phyloP scores from a whole-genome alignment of 2,329 filamentous ascomycete species.

The Arthrobotrys conoides region DNA sequence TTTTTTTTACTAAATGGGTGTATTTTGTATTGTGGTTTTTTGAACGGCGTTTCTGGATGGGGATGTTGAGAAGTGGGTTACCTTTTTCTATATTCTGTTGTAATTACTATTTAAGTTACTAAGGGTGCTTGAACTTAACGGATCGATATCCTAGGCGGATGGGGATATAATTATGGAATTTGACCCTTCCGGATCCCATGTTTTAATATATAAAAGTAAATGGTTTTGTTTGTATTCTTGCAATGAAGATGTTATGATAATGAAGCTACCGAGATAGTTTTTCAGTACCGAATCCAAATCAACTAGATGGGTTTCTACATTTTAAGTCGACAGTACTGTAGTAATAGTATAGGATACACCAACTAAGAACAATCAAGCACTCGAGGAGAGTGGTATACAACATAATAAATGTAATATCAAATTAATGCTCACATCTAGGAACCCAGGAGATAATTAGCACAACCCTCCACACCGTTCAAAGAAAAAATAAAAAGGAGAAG shows the following conservation, averaged over 20 bases:
- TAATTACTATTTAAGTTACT: conserved; percentile 9
- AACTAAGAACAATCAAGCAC: no score
- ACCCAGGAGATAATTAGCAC: not conserved
- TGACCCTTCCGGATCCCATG: conserved; percentile 2
- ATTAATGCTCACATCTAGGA: conserved; percentile 12
- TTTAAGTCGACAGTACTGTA: no score
- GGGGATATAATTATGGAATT: not conserved
- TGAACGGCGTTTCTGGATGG: conserved; percentile 15
- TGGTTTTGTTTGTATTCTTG: not conserved
- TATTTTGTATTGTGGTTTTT: conserved; percentile 1
- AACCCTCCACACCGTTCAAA: not conserved
- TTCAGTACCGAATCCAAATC: not conserved
- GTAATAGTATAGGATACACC: no score
- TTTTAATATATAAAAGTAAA: conserved; percentile 24
- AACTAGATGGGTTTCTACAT: no score
- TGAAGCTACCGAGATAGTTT: no score
- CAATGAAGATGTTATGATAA: not conserved
- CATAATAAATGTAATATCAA: no score
- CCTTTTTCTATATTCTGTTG: not conserved
- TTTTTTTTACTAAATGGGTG: no score
- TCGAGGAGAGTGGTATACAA: no score
- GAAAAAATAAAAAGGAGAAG: not conserved
- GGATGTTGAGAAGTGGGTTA: not conserved
- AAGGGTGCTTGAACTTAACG: not conserved
- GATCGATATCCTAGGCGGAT: no score